These are phyloP conservation scores for Scortechinia acanthostroma DNA, from an alignment of 2,329 filamentous ascomycete genomes.

Conservation along the genomic window DNA sequence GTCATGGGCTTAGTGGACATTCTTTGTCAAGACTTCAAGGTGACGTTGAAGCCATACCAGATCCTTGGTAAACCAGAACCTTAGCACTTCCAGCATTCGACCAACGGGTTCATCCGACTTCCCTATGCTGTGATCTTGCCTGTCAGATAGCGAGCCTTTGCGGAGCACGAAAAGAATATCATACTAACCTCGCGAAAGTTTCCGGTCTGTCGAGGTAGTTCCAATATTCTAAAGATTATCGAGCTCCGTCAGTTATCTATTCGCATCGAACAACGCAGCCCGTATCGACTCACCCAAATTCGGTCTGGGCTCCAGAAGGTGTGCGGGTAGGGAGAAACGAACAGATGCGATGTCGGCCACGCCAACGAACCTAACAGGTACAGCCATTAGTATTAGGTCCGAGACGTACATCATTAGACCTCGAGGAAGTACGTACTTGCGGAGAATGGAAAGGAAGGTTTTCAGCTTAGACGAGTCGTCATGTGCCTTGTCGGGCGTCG, in stretches of 20 bases:
- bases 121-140: constrained; percentile 47
- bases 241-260: neutral
- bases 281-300: constrained; percentile 52
- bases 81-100: constrained; percentile 86
- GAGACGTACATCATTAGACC: too few species aligned
- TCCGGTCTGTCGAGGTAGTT: constrained; percentile 94
- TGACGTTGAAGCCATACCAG: constrained; percentile 29
- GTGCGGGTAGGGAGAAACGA: constrained; percentile 89
- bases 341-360: constrained; percentile 92
- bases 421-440: neutral
- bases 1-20: neutral
- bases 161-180: neutral
- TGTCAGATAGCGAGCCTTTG: neutral
- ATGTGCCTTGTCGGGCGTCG: neutral
- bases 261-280: neutral
- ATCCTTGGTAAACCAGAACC: constrained; percentile 99
- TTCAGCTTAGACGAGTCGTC: constrained; percentile 1
- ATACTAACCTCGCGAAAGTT: constrained; percentile 51
- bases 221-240: constrained; percentile 69
- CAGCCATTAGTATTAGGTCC: too few species aligned
- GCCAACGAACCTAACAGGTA: constrained; percentile 73
- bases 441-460: constrained; percentile 1
- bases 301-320: constrained; percentile 89
- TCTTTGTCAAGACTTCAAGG: neutral
- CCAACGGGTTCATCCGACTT: constrained; percentile 86